phyloP scores from a whole-genome alignment of 2,329 filamentous ascomycete species.

The Hymenoscyphus occultus region DNA sequence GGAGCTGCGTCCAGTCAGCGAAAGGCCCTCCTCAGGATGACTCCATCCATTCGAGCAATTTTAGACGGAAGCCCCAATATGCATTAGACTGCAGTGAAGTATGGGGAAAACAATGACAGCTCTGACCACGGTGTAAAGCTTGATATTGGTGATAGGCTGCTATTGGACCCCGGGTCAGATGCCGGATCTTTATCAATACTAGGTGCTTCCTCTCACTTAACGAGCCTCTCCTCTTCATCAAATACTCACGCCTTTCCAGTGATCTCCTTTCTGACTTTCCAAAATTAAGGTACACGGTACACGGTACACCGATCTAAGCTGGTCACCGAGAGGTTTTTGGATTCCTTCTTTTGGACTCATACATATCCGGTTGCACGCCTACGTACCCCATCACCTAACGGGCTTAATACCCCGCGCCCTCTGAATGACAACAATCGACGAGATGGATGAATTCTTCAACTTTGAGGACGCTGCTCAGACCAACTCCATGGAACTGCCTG shows the following conservation, averaged over 20 bases:
- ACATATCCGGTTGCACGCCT: not conserved
- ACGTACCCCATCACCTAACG: not conserved
- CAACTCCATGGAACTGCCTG: slow-evolving; percentile 8
- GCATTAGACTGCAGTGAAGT: not conserved
- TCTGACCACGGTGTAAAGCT: not conserved
- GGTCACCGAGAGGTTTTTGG: not conserved
- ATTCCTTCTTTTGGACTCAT: not conserved
- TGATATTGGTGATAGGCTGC: not conserved
- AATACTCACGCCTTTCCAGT: slow-evolving; percentile 11
- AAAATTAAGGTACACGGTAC: not conserved
- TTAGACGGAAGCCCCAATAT: slow-evolving; percentile 5
- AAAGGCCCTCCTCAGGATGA: not conserved
- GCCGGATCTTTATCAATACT: slow-evolving; percentile 10
- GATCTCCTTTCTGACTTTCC: not conserved
- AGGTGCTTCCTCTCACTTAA: not conserved
- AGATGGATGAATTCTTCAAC: slow-evolving; percentile 60
- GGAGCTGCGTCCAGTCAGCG: not conserved
- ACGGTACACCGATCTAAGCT: not conserved
- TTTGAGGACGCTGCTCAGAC: slow-evolving; percentile 51
- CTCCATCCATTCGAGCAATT: not conserved
- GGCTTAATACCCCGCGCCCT: slow-evolving; percentile 27
- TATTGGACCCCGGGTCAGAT: not conserved
- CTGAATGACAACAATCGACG: slow-evolving; percentile 42
- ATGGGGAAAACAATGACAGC: not conserved
- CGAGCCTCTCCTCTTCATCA: slow-evolving; percentile 4